Conservation (phyloP, 495 filamentous ascomycete genomes). For the Ascobolus immersus region DNA sequence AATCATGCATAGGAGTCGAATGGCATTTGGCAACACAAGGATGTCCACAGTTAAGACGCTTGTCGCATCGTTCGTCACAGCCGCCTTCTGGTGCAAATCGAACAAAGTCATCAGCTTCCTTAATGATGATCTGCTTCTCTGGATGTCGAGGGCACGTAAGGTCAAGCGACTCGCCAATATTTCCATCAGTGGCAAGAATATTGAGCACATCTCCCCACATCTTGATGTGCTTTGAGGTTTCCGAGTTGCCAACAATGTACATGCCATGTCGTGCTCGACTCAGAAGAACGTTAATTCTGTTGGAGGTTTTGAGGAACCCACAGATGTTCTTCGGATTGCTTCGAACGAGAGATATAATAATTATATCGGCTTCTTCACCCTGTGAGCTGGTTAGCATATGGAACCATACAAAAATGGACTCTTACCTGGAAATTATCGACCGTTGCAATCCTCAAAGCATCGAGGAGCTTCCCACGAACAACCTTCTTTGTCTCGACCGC, state of each 20-base stretch:
- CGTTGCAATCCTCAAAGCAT: constrained; percentile 44
- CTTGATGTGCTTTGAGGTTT: constrained; percentile 27
- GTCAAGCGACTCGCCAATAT: constrained; percentile 28
- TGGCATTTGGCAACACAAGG: constrained; percentile 45
- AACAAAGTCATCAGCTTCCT: constrained; percentile 35
- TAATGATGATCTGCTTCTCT: constrained; percentile 27
- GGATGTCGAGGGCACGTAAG: constrained; percentile 43
- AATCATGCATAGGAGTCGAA: constrained; percentile 35
- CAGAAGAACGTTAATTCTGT: constrained; percentile 60
- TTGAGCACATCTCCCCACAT: constrained; percentile 47
- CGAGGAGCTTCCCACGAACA: constrained; percentile 25
- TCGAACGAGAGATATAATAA: constrained; percentile 60
- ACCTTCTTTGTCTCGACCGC: constrained; percentile 5
- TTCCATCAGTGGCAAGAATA: constrained; percentile 23
- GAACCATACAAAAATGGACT: neutral
- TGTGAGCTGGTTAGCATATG: constrained; percentile 6
- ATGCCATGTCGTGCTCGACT: constrained; percentile 54
- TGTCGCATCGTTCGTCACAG: constrained; percentile 33
- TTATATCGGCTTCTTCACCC: constrained; percentile 55
- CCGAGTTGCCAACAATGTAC: constrained; percentile 58
- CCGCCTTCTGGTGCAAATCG: constrained; percentile 42
- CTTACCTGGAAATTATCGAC: constrained; percentile 57
- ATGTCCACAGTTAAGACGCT: constrained; percentile 45
- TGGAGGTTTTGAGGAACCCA: constrained; percentile 49
- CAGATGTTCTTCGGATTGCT: constrained; percentile 37